Evolutionary conservation across 371 early-diverging fungal genomes (phyloP), one percentile per base, ranked within the genome.

Genomic region (Homolaphlyctis polyrhiza): DNA sequence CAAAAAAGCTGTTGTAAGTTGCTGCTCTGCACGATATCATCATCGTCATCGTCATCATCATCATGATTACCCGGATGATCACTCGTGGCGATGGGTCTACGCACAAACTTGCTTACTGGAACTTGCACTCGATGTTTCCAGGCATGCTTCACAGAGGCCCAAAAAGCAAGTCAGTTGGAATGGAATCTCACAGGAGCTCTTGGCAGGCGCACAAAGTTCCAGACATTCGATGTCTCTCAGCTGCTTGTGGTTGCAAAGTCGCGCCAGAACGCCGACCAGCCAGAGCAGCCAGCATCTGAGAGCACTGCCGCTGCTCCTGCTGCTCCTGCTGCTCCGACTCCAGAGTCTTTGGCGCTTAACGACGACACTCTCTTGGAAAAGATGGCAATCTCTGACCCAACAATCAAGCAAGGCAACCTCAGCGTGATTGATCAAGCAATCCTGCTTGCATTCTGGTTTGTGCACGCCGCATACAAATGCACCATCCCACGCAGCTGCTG

Each of bases 201-300:
- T 39, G 98, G 98, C 61, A 87, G 85, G 66, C 86, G 97, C 57
- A 97, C 98, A 29, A 93, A 89, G 74, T 94, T 94, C 78, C 98
- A 98, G 71, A 75, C 76, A 1, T 88, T 81, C 66, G 93, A 94
- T 74, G 80, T 89, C 0, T 74, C 92, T 1, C 98, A 98, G 68
- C 79, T 98, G 23, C 92, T 95, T n/a, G 79, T 98, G 5, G 65
- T 91, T 18, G 96, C 96, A 0, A 86, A 89, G 66, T 77, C 81
- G n/a, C 60, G 71, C 16, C 66, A 80, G 11, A 70, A 48, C 6
- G 6, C 47, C 34, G 45, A 34, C 27, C 73, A 47, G 75, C 69
- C 1, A 35, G 61, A n/a, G 35, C 35, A 47, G 11, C 28, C 11
- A 25, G 74, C 57, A n/a, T 52, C 47, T 0, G 60, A 35, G 45